Evolutionary conservation across 495 filamentous ascomycete genomes (phyloP).

Genomic region (Aspergillus cavernicola): DNA sequence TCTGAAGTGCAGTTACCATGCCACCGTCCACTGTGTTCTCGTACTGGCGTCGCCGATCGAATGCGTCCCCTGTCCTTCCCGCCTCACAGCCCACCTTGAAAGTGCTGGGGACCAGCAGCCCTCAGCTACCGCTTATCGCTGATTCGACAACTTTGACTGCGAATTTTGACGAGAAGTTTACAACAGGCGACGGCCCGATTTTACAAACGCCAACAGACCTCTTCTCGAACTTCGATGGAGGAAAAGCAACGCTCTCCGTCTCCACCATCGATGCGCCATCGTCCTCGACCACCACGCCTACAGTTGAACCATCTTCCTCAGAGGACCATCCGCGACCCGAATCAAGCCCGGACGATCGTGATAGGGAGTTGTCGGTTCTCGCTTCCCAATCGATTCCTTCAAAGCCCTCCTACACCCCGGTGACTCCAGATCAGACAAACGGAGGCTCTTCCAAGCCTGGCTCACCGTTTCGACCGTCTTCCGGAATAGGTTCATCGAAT

Average conservation of each 20-base stretch:
- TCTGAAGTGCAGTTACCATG: constrained; percentile 26
- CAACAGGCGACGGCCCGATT: constrained; percentile 10
- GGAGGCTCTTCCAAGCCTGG: constrained; percentile 30
- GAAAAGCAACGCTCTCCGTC: constrained; percentile 22
- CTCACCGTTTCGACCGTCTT: constrained; percentile 38
- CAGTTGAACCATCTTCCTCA: constrained; percentile 24
- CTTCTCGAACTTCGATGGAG: constrained; percentile 22
- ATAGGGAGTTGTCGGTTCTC: constrained; percentile 18
- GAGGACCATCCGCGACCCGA: constrained; percentile 31
- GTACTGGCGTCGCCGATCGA: constrained; percentile 46
- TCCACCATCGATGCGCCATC: constrained; percentile 24
- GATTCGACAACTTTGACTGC: constrained; percentile 28
- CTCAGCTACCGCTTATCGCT: constrained; percentile 33
- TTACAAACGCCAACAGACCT: constrained; percentile 20
- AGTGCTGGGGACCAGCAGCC: constrained; percentile 23
- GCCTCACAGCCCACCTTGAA: constrained; percentile 23
- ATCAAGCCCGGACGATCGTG: constrained; percentile 34
- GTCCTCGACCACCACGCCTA: constrained; percentile 31
- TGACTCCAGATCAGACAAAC: constrained; percentile 28
- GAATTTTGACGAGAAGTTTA: constrained; percentile 18
- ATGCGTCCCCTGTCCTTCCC: constrained; percentile 31
- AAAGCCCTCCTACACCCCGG: constrained; percentile 21
- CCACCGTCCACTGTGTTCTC: constrained; percentile 45
- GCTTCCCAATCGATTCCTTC: constrained; percentile 30
- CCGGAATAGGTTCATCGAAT: constrained; percentile 28